Percentiles rank a stretch among this genome's conserved stretches.
These are phyloP conservation scores for Annulohypoxylon moriforme DNA, from an alignment of 495 filamentous ascomycete species.

Conservation along the genomic window DNA sequence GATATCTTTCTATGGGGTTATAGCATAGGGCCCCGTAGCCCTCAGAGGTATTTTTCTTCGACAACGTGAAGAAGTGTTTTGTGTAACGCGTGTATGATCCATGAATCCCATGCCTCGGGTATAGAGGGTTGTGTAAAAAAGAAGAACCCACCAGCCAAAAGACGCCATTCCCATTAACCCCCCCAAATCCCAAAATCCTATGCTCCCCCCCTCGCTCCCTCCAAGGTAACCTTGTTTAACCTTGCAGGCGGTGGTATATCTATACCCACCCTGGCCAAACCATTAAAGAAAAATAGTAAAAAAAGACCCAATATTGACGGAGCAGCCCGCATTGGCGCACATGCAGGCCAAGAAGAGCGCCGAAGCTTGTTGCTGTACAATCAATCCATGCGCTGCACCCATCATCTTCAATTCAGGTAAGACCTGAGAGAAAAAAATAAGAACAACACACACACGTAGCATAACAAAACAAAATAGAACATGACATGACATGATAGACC, in stretches of 20 bases:
- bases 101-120: constrained; percentile 40
- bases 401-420: constrained; percentile 25
- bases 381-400: constrained; percentile 34
- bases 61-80: constrained; percentile 24
- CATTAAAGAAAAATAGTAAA: constrained; percentile 11
- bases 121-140: constrained; percentile 28
- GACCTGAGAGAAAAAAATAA: constrained; percentile 9
- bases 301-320: constrained; percentile 24
- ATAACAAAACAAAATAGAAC: constrained; percentile 1
- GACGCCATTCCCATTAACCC: constrained; percentile 41
- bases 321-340: constrained; percentile 8
- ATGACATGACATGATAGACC: constrained; percentile 20
- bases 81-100: constrained; percentile 41
- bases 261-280: constrained; percentile 25
- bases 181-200: constrained; percentile 30
- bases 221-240: constrained; percentile 21
- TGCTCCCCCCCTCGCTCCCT: constrained; percentile 11
- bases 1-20: constrained; percentile 21
- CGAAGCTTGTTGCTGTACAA: constrained; percentile 39
- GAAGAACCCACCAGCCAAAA: constrained; percentile 28
- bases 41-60: constrained; percentile 8
- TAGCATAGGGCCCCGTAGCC: constrained; percentile 16
- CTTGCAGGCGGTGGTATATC: constrained; percentile 27
- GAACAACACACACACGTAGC: constrained; percentile 6
- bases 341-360: constrained; percentile 30